Evolutionary conservation across 2,329 filamentous ascomycete genomes (phyloP).

Genomic region (Exophiala aquamarina): DNA sequence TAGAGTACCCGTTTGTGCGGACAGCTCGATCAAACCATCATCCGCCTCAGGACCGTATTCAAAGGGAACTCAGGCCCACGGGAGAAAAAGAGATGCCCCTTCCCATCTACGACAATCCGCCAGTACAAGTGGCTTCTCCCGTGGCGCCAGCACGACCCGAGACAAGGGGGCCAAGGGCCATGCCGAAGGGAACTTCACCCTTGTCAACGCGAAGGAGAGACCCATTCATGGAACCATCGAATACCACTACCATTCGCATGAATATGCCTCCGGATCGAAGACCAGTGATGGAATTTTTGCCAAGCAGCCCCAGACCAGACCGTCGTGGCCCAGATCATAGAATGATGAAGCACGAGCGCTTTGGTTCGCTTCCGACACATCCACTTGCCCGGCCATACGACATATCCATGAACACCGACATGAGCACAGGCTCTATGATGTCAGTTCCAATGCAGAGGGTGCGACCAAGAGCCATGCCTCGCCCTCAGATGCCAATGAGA

Average conservation of each 20-base stretch:
- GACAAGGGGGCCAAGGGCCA: constrained; percentile 22
- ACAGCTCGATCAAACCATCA: constrained; percentile 10
- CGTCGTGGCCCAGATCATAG: constrained; percentile 6
- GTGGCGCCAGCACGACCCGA: constrained; percentile 27
- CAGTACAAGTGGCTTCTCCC: constrained; percentile 29
- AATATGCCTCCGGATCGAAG: constrained; percentile 33
- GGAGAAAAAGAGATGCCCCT: constrained; percentile 19
- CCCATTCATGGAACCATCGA: constrained; percentile 15
- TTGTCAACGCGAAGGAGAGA: constrained; percentile 10
- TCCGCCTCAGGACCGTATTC: background rate
- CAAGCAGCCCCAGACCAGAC: background rate
- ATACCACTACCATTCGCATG: constrained; percentile 44
- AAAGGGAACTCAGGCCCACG: background rate
- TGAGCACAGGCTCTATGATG: constrained; percentile 16
- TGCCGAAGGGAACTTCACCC: constrained; percentile 3
- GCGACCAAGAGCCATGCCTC: constrained; percentile 16
- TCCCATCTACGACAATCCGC: constrained; percentile 24
- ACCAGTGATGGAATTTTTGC: background rate
- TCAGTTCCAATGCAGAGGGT: constrained; percentile 15
- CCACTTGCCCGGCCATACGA: constrained; percentile 4
- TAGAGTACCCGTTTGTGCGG: constrained; percentile 13
- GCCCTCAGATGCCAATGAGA: constrained; percentile 15
- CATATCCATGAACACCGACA: constrained; percentile 23
- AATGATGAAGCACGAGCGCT: constrained; percentile 14
- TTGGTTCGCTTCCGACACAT: constrained; percentile 10